Base-by-base conservation (phyloP, 331 rosid genomes). In the Rosa hybrid region DNA sequence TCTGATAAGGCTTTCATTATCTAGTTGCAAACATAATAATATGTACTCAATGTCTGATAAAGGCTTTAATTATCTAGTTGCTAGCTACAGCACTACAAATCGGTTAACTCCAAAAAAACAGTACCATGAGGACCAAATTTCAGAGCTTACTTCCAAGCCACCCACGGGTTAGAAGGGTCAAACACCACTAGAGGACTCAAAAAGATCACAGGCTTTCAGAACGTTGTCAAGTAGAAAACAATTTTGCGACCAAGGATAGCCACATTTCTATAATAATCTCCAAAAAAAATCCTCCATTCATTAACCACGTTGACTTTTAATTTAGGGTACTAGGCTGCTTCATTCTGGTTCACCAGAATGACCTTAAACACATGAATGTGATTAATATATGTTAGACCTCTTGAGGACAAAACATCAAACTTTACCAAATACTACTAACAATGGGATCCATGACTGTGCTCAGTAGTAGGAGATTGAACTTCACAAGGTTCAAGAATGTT, bases 401-500 rank as follows among this genome's bases (percentile, higher is more conserved):
- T 5, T 62, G 11, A 64, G 17, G 48, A 76, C 3, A 42, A 2
- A 9, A 17, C 46, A 63, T 48, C 18, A 25, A 76, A 50, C 12
- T 39, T 45, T 46, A 44, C 4, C 20, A 42, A 17, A 25, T 62
- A 27, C 16, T 20, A 44, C 11, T 4, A 27, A 27, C 46, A 38
- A 62, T 60, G 12, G 42, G 48, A 53, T 34, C 18, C 18, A 30
- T 51, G 48, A 73, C 3, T 6, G 16, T 30, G 42, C 41, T 10
- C 51, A 63, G 30, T 30, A 42, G 39, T 3, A 20, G 73, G 2
- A n/a, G 4, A 68, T 6, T 62, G 9, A 38, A 68, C 51, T 41
- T 80, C 74, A 56, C 6, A 69, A 68, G 50, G 78, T 18, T 57
- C 46, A 75, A 57, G 71, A 54, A 27, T 4, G 48, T 83, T 89